Evolutionary conservation across 1,284 basidiomycete genomes (phyloP), one percentile per base, ranked within the genome.

Genomic region (Mycena citricolor): DNA sequence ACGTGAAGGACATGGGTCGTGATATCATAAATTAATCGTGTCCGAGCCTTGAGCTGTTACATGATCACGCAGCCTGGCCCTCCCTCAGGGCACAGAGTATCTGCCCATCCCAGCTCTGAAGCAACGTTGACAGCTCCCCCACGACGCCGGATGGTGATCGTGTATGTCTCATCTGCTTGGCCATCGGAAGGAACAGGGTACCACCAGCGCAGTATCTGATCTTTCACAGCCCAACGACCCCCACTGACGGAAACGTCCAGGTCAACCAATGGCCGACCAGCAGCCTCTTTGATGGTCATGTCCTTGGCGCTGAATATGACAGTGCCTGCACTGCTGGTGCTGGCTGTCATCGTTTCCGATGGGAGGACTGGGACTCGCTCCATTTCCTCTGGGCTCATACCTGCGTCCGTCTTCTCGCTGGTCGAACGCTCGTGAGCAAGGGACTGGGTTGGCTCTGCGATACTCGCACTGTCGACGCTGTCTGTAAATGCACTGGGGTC

Each of bases 131-230:
- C 79, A 2, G 73, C 71, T 0, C 89, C 88, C 2, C 79, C 81
- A 4, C 65, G 61, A 45, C 90, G 69, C 57, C 62, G 73, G 40
- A 94, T 72, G 56, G 79, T 77, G 42, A 93, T 80, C 29, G 74
- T 77, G 59, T 85, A 81, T 60, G 81, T 75, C 54, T 64, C 63
- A 42, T 70, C 68, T 14, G 61, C 61, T 40, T 71, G 69, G 11
- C 70, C 77, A 4, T 57, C 60, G 13, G 56, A 51, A 1, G 90
- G 88, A 1, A 82, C 73, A 23, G 76, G 73, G 61, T 97, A 94
- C 76, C 81, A 93, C 94, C 94, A 98, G 54, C 74, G 74, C 41
- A 98, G 62, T 26, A 68, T 76, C 67, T 86, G 83, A 2, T 89
- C 90, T 7, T 79, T 69, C 7, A 90, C 68, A 48, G 74, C 73